Evolutionary conservation across 192 early-diverging fungal species (phyloP).

Genomic region (Dissophora ornata): DNA sequence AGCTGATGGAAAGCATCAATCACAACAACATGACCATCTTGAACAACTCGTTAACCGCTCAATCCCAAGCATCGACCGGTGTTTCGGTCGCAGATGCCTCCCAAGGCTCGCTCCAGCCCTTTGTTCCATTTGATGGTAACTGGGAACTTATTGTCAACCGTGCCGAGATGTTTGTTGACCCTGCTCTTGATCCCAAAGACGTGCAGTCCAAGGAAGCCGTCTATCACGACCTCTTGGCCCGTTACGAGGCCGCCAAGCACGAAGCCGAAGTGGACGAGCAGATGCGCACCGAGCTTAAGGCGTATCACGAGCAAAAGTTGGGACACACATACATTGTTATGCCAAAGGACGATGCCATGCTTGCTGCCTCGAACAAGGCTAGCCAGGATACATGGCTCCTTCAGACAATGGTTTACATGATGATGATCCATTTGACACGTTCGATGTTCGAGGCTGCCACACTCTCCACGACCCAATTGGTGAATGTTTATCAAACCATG

Average conservation of each 20-base stretch:
- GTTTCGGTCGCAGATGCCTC: not conserved
- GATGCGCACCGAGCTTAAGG: conserved; percentile 46
- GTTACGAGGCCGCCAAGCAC: conserved; percentile 27
- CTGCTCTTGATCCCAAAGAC: conserved; percentile 44
- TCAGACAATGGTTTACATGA: conserved; percentile 55
- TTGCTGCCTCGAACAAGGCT: conserved; percentile 6
- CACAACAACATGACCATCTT: conserved; percentile 53
- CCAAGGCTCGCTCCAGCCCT: conserved; percentile 38
- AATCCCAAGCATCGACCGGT: conserved; percentile 2
- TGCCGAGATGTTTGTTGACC: conserved; percentile 33
- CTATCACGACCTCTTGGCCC: conserved; percentile 25
- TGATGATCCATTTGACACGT: conserved; percentile 49
- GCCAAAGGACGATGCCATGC: conserved; percentile 27
- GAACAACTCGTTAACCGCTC: conserved; percentile 24
- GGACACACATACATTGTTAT: conserved; percentile 45
- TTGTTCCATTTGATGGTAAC: conserved; percentile 37
- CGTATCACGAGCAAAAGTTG: conserved; percentile 42
- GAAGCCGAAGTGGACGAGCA: conserved; percentile 50
- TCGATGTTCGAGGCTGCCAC: conserved; percentile 49
- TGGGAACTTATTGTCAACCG: conserved; percentile 54
- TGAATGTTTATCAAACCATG: conserved; percentile 43
- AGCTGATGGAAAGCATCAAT: conserved; percentile 48
- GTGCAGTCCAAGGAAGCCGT: conserved; percentile 23
- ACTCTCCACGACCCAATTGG: conserved; percentile 40
- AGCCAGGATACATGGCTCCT: conserved; percentile 28